phyloP scores from a whole-genome alignment of 257 asterid species.

The Lycium ferocissimum region DNA sequence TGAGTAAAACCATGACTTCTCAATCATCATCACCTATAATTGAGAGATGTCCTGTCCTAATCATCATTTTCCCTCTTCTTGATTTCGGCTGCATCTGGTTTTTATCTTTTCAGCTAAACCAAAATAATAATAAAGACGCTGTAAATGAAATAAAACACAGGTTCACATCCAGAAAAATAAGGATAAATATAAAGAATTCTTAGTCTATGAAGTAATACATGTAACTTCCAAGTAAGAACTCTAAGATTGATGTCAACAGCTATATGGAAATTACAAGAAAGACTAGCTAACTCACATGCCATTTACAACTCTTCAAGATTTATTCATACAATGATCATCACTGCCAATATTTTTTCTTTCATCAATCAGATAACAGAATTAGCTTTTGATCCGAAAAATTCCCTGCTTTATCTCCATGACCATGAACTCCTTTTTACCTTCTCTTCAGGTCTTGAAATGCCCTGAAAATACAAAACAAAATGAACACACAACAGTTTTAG shows the following conservation, averaged over 20 bases:
- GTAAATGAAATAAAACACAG: not conserved
- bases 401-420: constrained; percentile 43
- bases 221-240: not conserved
- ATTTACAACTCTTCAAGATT: constrained; percentile 20
- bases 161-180: not conserved
- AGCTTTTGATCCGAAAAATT: not conserved
- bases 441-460: constrained; percentile 26
- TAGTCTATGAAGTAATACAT: constrained; percentile 8
- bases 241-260: not conserved
- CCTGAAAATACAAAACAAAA: constrained; percentile 34
- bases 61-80: not conserved
- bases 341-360: not conserved
- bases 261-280: not conserved
- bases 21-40: constrained; percentile 13
- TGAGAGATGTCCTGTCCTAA: not conserved
- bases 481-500: not conserved
- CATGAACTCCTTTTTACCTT: constrained; percentile 41
- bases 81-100: not conserved
- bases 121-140: not conserved
- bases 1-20: constrained; percentile 27
- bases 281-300: constrained; percentile 16
- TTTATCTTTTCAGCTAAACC: not conserved
- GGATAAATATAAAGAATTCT: not conserved
- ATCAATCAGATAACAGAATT: constrained; percentile 33
- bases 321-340: constrained; percentile 12